Base-by-base conservation (phyloP, 2,329 filamentous ascomycete genomes). In the Hymenotorrendiella dingleyae region DNA sequence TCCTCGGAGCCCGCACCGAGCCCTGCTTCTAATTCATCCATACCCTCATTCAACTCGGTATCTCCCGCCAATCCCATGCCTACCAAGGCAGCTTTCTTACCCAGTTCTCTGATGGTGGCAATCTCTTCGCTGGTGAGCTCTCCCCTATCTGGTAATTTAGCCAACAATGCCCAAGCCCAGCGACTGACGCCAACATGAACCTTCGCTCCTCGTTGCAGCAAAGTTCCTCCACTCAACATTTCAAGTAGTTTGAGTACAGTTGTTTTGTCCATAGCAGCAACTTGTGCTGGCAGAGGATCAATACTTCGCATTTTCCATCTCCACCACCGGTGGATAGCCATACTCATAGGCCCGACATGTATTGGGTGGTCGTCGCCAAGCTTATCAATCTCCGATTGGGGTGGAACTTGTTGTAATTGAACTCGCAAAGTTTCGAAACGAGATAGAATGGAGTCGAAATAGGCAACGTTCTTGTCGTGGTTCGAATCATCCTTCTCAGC, bases 111-210 rank as follows among this genome's bases (percentile, higher is more conserved):
- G 21, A 96, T 69, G 56, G 80, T 78, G 4, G 80, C 82, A 23
- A 94, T 77, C 57, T 93, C 84, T 32, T 80, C 76, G 49, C 86
- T 84, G 47, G 79, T 78, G 61, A 96, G 68, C 61, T 86, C 80
- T 1, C 88, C 88, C 8, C 78, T 68, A 26, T 86, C 84, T 1
- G 85, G 82, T 45, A 91, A 72, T 44, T 80, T 76, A 3, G 85
- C 87, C 33, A 96, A 69, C 44, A 95, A 64, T 0, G 84, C 81
- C 90, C 89, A 96, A 4, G 86, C 69, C 91, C 91, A 97, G 12
- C 80, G 74, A 46, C 87, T 89, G 4, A 86, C 80, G 36, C 81
- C 75, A 54, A 77, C 74, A 20, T 78, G 70, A 22, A 88, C 68
- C 22, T 73, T 71, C 17, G 70, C n/a, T 74, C 76, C 37, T 73